phyloP scores from a whole-genome alignment of 2,329 filamentous ascomycete genomes.

The Monosporascus sp. region DNA sequence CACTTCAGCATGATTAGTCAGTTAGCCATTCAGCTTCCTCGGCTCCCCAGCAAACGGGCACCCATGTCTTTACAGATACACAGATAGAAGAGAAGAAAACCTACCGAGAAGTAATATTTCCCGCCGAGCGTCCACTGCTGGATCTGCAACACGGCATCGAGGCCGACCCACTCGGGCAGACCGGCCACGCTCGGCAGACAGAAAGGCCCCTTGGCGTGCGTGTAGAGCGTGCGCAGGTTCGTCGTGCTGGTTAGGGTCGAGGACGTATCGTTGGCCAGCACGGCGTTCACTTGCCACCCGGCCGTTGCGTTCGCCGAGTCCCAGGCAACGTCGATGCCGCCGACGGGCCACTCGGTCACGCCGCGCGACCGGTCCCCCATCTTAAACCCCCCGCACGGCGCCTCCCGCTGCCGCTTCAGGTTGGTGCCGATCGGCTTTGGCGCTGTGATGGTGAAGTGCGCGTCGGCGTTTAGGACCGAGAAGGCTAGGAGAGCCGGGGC shows the following conservation, averaged over 20 bases:
- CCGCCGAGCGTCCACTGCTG: neutral
- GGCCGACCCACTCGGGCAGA: neutral
- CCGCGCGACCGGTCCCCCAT: neutral
- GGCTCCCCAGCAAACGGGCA: neutral
- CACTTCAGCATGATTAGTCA: neutral
- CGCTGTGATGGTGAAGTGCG: neutral
- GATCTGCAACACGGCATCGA: neutral
- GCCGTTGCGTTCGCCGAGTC: neutral
- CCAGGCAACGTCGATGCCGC: neutral
- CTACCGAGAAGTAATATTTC: neutral
- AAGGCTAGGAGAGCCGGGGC: neutral
- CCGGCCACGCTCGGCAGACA: neutral
- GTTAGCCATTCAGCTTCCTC: neutral
- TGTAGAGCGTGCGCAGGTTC: neutral
- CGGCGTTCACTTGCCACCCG: neutral
- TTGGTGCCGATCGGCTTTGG: neutral
- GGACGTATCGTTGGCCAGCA: neutral
- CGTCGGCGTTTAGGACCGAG: neutral
- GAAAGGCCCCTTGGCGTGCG: neutral
- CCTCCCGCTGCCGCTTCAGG: neutral
- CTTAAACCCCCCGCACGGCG: neutral
- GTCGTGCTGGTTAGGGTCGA: neutral
- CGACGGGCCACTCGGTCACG: neutral
- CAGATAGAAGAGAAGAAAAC: neutral
- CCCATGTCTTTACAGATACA: neutral